Percentiles rank a stretch among this genome's conserved stretches.
phyloP scores from a whole-genome alignment of 2,329 filamentous ascomycete species.

The Huntiella decipiens region DNA sequence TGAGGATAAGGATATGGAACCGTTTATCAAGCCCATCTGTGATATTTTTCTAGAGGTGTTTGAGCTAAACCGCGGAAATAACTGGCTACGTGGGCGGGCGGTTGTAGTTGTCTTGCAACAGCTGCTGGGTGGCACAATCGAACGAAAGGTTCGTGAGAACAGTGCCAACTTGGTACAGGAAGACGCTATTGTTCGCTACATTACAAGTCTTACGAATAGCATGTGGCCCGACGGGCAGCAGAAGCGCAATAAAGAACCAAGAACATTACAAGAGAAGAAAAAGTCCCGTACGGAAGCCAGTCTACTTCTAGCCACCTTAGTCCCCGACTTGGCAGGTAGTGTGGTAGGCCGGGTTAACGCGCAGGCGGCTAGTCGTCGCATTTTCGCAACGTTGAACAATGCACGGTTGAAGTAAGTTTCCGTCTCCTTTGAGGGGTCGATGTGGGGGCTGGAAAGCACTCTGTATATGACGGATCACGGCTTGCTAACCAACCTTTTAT shows the following conservation, averaged over 20 bases:
- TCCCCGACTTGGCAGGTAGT: slow-evolving; percentile 79
- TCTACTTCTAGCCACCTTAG: slow-evolving; percentile 68
- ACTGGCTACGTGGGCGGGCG: slow-evolving; percentile 87
- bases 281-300: slow-evolving; percentile 74
- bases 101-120: slow-evolving; percentile 95
- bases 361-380: slow-evolving; percentile 67
- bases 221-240: slow-evolving; percentile 63
- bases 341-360: slow-evolving; percentile 89
- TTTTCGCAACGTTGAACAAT: slow-evolving; percentile 88
- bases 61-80: slow-evolving; percentile 84
- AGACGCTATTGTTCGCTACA: slow-evolving; percentile 57
- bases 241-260: slow-evolving; percentile 28
- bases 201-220: slow-evolving; percentile 50
- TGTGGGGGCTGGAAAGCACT: background rate
- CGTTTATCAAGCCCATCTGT: slow-evolving; percentile 95
- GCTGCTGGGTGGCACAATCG: slow-evolving; percentile 84
- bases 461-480: background rate
- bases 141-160: slow-evolving; percentile 80
- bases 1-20: slow-evolving; percentile 72
- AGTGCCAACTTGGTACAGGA: slow-evolving; percentile 57
- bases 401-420: slow-evolving; percentile 60
- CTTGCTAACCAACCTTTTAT: slow-evolving; percentile 12
- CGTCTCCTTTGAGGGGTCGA: no score
- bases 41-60: slow-evolving; percentile 95
- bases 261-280: slow-evolving; percentile 55